Evolutionary conservation across 148 eudicot genomes (phyloP), one percentile per base, ranked within the genome.

Genomic region (Mesembryanthemum crystallinum): DNA sequence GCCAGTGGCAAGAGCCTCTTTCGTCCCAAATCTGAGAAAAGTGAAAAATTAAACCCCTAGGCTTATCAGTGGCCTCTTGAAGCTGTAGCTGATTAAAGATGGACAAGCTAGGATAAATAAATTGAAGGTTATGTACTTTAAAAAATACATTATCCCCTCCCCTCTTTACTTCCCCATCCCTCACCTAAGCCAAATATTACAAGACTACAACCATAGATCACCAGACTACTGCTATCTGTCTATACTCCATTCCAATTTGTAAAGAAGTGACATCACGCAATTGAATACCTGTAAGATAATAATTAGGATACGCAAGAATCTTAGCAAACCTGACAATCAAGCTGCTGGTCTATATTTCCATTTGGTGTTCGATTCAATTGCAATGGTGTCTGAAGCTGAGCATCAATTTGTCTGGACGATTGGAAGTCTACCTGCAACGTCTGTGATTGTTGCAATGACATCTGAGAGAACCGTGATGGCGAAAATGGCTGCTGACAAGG

Each of bases 381-480:
- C 54, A 24, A 69, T 23, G 59, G 68, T 29, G 67, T 42, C 11
- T n/a, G 35, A n/a, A 37, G 33, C 25, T 42, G 55, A 64, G 10
- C 12, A 14, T 64, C 68, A 45, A 12, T 29, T 73, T 59, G 76
- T 73, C 51, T 32, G 72, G 45, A 75, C 28, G 69, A 39, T 66
- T 37, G 75, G 64, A 30, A 66, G 61, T 52, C 30, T 35, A 76
- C 75, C 35, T 49, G 74, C 30, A 37, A 64, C 63, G 78, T 24
- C 70, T 69, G 64, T 35, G 57, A 54, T 69, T 64, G 68, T 52
- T 69, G 73, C 67, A 77, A 58, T 32, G 78, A 51, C 74, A 81
- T 67, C 73, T 66, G 80, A 67, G 73, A 74, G 45, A 73, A 60
- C 47, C 69, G 63, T 68, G 73, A 67, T 60, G 80, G 77, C 39